Base-by-base conservation (phyloP, 106 monocot species). In the Cymbidium sinense region DNA sequence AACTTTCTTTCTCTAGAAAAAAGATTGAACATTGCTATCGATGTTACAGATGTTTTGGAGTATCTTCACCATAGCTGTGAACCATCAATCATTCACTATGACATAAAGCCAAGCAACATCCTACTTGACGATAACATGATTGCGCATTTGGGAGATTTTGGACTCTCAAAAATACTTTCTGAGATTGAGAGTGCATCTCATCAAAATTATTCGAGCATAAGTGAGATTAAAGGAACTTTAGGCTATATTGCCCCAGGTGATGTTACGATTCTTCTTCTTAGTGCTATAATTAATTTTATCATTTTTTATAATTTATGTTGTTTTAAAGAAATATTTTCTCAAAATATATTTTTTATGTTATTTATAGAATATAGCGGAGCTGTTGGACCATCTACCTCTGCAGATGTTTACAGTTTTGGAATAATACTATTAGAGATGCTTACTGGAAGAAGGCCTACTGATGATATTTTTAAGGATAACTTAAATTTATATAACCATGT, bases 71-170 rank as follows among this genome's bases (percentile, higher is more conserved):
- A 84, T 62, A 55, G 86, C 20, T 29, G 74, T 17, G 3, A 25
- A 11, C 35, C 29, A 7, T 83, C 83, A 33, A 78, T 88, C 39
- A 74, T 88, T 15, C 91, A 91, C 34, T 85, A 83, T 73, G 90
- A 87, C 74, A 35, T 90, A 28, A 87, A 90, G 69, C 31, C 33
- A 31, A 31, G 33, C 12, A 69, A 69, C 34, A 34, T 69, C 15
- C 33, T 69, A 18, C 85, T 90, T 77, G 87, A 90, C 30, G 27
- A 64, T 43, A 76, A 79, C 20, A 78, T 89, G 86, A 50, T 50
- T 43, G 86, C 83, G 9, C 84, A 74, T 75, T 78, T 89, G 2
- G 76, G 81, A 74, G 89, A 89, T 31, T 86, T 89, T 75, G 89
- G 89, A 17, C 50, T 86, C 28, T 83, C 90, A 55, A 69, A 17